Percentiles rank a stretch among this genome's conserved stretches.
Conservation (phyloP, 495 filamentous ascomycete species). For the Aspergillus conjunctus region DNA sequence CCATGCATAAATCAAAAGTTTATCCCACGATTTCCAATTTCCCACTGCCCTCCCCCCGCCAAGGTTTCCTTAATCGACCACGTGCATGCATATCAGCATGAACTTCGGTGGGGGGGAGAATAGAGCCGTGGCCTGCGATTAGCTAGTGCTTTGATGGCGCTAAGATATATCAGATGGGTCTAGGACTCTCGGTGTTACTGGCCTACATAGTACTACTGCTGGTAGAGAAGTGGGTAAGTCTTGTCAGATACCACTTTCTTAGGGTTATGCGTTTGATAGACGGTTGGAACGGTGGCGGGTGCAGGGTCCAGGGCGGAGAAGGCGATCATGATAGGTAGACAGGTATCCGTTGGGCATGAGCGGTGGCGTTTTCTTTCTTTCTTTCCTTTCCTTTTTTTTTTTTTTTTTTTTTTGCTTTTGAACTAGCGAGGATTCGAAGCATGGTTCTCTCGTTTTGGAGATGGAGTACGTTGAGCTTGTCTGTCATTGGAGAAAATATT, state of each 20-base stretch:
- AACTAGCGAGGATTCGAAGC: not conserved
- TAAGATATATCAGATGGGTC: not conserved
- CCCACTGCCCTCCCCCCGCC: too few relatives aligned
- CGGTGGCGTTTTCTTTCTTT: not conserved
- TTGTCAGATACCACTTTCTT: not conserved
- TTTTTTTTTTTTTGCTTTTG: not conserved
- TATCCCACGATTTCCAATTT: too few relatives aligned
- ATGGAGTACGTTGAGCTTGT: too few relatives aligned
- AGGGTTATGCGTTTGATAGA: not conserved
- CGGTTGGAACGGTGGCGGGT: not conserved
- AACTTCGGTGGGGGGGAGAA: too few relatives aligned
- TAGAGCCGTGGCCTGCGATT: not conserved
- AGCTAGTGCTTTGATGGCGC: not conserved
- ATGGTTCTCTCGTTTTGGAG: too few relatives aligned
- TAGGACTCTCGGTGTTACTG: too few relatives aligned
- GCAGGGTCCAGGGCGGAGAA: not conserved
- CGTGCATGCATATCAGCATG: constrained; percentile 16
- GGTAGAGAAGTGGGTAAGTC: too few relatives aligned
- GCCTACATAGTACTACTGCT: too few relatives aligned
- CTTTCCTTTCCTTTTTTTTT: not conserved
- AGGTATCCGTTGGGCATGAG: constrained; percentile 5
- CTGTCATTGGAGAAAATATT: not conserved
- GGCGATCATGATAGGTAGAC: not conserved
- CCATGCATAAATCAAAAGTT: too few relatives aligned
- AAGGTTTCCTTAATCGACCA: constrained; percentile 16